Evolutionary conservation across 805 yeast species (phyloP).

Genomic region (Myxozyma sirexii): DNA sequence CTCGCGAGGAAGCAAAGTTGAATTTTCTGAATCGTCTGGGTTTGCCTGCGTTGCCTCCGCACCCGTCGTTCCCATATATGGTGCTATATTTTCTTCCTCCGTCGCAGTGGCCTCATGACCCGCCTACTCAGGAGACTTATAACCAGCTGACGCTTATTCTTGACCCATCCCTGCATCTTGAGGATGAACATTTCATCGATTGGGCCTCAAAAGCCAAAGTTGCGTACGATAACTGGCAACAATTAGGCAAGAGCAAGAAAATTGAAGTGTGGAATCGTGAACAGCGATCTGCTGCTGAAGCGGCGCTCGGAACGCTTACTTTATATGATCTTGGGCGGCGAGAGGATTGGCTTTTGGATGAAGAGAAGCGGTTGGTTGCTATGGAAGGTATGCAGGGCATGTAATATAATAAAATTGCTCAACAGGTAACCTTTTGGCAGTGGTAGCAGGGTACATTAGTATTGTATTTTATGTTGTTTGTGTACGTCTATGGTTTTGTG

Average conservation of each 20-base stretch:
- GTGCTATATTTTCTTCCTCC: constrained; percentile 48
- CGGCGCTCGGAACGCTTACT: constrained; percentile 47
- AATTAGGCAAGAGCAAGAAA: constrained; percentile 43
- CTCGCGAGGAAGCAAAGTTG: constrained; percentile 44
- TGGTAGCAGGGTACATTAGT: neutral
- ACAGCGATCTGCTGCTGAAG: constrained; percentile 50
- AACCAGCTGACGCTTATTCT: constrained; percentile 42
- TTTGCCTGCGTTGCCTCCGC: constrained; percentile 47
- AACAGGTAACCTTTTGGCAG: neutral
- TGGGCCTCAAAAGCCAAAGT: constrained; percentile 48
- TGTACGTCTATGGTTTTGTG: too few species aligned
- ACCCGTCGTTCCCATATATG: constrained; percentile 55
- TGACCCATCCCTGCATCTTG: constrained; percentile 32
- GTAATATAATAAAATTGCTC: neutral
- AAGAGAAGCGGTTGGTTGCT: constrained; percentile 35
- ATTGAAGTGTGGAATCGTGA: constrained; percentile 52
- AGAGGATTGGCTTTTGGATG: constrained; percentile 47
- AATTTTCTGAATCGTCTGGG: constrained; percentile 46
- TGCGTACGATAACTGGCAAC: constrained; percentile 53
- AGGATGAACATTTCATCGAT: constrained; percentile 37
- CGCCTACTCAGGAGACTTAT: constrained; percentile 53
- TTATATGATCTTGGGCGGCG: constrained; percentile 51
- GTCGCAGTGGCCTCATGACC: constrained; percentile 55
- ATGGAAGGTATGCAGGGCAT: constrained; percentile 20
- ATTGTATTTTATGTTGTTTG: neutral